Conservation (phyloP, 345 rosid genomes). For the Carallia brachiata region DNA sequence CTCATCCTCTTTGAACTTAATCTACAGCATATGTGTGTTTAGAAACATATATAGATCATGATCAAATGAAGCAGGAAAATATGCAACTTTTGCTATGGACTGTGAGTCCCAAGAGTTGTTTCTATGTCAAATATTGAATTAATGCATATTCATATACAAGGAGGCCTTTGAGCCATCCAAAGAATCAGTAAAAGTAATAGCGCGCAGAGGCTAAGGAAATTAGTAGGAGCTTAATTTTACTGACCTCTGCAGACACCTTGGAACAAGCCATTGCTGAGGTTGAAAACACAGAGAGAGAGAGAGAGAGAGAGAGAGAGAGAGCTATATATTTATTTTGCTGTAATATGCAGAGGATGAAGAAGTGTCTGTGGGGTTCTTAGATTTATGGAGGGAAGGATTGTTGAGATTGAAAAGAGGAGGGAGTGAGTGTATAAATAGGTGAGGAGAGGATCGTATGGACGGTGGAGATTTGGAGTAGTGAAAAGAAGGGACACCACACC, state of each 20-base stretch:
- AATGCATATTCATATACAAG: no score
- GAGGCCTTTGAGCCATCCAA: background rate
- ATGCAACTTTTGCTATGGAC: background rate
- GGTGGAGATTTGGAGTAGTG: conserved; percentile 41
- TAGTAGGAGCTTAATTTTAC: conserved; percentile 13
- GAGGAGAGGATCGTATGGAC: conserved; percentile 29
- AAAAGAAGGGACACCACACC: background rate
- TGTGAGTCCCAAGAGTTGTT: background rate
- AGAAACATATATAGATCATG: background rate
- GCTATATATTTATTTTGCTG: background rate
- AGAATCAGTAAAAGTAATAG: background rate
- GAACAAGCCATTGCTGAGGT: conserved; percentile 46
- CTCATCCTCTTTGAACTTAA: conserved; percentile 42
- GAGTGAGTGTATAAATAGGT: conserved; percentile 45
- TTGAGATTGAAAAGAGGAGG: conserved; percentile 17
- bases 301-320: background rate
- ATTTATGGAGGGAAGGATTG: conserved; percentile 5
- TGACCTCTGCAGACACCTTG: conserved; percentile 53
- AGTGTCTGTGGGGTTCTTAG: background rate
- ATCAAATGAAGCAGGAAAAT: background rate
- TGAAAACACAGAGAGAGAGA: background rate
- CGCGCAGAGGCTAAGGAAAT: background rate
- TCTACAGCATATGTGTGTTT: background rate
- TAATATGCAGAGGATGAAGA: conserved; percentile 20
- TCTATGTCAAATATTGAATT: no score